Conservation (phyloP, 257 asterid genomes). For the Fraxinus anomala region DNA sequence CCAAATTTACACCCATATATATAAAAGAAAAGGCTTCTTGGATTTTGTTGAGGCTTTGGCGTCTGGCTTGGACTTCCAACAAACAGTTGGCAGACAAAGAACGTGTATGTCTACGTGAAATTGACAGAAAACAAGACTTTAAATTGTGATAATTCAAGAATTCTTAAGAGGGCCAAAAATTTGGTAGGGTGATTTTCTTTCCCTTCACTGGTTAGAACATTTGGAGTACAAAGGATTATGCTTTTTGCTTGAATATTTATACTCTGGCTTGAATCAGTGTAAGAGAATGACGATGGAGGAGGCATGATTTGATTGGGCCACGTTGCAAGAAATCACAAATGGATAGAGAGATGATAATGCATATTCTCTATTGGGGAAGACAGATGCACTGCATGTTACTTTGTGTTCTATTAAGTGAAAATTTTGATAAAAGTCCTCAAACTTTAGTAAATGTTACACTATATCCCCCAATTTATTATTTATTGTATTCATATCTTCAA, state of each 20-base stretch:
- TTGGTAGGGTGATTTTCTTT: neutral
- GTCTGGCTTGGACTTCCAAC: neutral
- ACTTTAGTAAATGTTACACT: too few relatives aligned
- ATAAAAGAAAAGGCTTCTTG: neutral
- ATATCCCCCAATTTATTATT: too few relatives aligned
- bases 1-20: constrained; percentile 17
- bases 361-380: neutral
- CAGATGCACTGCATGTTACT: neutral
- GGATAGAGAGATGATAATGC: constrained; percentile 62
- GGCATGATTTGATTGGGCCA: constrained; percentile 54
- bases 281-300: constrained; percentile 2
- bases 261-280: constrained; percentile 8
- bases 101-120: neutral
- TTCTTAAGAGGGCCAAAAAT: neutral
- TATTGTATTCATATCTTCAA: too few relatives aligned
- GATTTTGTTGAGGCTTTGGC: neutral
- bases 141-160: neutral
- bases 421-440: too few relatives aligned
- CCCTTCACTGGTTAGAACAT: neutral
- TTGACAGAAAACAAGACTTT: neutral
- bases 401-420: neutral
- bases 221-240: neutral
- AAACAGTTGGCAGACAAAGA: neutral
- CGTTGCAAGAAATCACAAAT: constrained; percentile 47
- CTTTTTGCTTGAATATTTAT: constrained; percentile 5